Base-by-base conservation (phyloP, 768 basidiomycete species). In the Calocera viscosa region DNA sequence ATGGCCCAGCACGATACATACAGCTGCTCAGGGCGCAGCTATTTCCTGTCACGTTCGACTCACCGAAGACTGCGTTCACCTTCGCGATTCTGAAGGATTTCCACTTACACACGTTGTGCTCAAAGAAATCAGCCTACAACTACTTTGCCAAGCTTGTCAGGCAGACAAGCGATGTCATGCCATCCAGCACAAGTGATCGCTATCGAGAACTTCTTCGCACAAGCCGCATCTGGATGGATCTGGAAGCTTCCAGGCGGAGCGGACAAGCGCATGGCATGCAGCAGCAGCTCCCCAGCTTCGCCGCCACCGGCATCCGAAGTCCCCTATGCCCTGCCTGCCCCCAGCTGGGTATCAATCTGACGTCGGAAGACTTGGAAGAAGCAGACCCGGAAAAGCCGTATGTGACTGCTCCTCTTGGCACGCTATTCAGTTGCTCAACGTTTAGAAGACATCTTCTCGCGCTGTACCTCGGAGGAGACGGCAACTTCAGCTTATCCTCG, bases 81-180 rank as follows among this genome's bases (percentile, higher is more conserved):
- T 66, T 66, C 22, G 39, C 65, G 16, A 17, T 39, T 41, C 3
- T 68, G 30, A 63, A 40, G 30, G 49, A 66, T 28, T 69, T 67
- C 49, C 66, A 67, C 49, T 2, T 60, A 0, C 67, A 69, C 39
- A 69, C 41, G 28, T 53, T 70, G 16, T 38, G 65, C 19, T 69
- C 69, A 7, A 70, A 68, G 53, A 68, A 68, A 32, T 66, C 69
- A 0, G 68, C 68, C 17, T 70, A 69, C 41, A 69, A 70, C 24
- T 70, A 69, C 47, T 24, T 43, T 38, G 41, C 30, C 7, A 63
- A 39, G 26, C 63, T 69, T 24, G 38, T 35, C n/a, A 2, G 49
- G 19, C 47, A 63, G 28, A 67, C 67, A 8, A 67, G 64, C 49
- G 32, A 33, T n/a, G 22, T 38, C 49, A 5, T 24, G 16, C 40